Base-by-base conservation (phyloP, 768 basidiomycete genomes). In the Naganishia vaughanmartiniae region DNA sequence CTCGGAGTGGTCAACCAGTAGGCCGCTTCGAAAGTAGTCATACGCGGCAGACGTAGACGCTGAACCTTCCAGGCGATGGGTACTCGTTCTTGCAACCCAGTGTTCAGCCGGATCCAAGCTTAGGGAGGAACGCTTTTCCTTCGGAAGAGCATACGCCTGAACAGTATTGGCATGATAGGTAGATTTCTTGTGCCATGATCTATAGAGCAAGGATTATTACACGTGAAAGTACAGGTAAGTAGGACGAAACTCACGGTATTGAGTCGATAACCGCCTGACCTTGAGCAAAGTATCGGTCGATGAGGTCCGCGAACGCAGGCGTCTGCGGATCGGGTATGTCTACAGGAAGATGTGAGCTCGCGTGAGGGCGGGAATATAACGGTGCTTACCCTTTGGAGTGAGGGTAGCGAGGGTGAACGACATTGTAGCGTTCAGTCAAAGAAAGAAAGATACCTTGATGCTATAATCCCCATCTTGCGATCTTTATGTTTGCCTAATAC, bases 141-240 rank as follows among this genome's bases (percentile, higher is more conserved):
- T 45, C 12, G 69, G 21, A 19, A 78, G 70, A 21, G 72, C 71
- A 24, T 74, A 66, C 21, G 77, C 74, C 63, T 77, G 75, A 4
- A 76, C 75, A 24, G 73, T 74, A 6, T 73, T 74, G 46, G 74
- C 70, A 39, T 72, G 67, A 48, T 76, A 74, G 19, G 57, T 57
- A 11, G 72, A 71, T 36, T 74, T 67, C 28, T 74, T 72, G 15
- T 70, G 70, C 78, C 78, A 79, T 33, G 67, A 28, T 10, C 78
- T 79, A 57, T 28, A 21, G 10, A 30, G 30, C 15, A 30, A 7
- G 33, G 19, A 21, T 30, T 21, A 42, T 42, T 69, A 46, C 31
- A 17, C 1, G 7, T 28, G n/a, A 4, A 24, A 1, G 17, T 12
- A 15, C 4, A 24, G 10, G 24, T 57, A 19, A 63, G 31, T 31